phyloP scores from a whole-genome alignment of 2,329 filamentous ascomycete genomes.

The Aspergillus sp. region DNA sequence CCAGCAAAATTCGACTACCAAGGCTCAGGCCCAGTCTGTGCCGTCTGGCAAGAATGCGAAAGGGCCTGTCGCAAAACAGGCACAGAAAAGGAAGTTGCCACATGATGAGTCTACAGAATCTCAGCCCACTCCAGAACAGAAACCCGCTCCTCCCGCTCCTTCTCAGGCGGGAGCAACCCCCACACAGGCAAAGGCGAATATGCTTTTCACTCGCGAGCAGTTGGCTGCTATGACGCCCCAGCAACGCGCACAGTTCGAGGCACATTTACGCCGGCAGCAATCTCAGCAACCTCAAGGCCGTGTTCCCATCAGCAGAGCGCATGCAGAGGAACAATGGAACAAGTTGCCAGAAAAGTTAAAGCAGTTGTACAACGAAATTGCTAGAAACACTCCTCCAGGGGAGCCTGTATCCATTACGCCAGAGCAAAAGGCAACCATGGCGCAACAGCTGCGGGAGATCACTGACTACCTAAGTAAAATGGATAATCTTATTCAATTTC shows the following conservation, averaged over 20 bases:
- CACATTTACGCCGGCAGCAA: conserved; percentile 39
- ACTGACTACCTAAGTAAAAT: conserved; percentile 47
- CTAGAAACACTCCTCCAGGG: conserved; percentile 32
- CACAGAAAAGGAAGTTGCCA: conserved; percentile 47
- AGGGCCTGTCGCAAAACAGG: conserved; percentile 31
- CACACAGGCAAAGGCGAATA: conserved; percentile 23
- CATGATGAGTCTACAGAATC: conserved; percentile 51
- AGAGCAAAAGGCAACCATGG: conserved; percentile 42
- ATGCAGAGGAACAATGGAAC: conserved; percentile 42
- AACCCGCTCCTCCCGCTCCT: conserved; percentile 25
- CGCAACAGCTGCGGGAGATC: conserved; percentile 42
- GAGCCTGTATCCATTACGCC: conserved; percentile 39
- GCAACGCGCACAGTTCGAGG: conserved; percentile 43
- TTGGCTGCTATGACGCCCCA: conserved; percentile 44
- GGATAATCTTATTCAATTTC: conserved; percentile 45
- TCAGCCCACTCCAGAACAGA: conserved; percentile 39
- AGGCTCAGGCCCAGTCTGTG: conserved; percentile 35
- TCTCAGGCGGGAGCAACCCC: conserved; percentile 23
- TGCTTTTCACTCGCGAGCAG: conserved; percentile 37
- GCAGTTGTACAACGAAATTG: conserved; percentile 42
- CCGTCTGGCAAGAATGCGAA: conserved; percentile 30
- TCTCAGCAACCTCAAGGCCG: conserved; percentile 36
- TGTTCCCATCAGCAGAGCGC: conserved; percentile 33
- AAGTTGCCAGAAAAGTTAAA: conserved; percentile 42
- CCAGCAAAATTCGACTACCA: conserved; percentile 32